phyloP scores from a whole-genome alignment of 495 filamentous ascomycete genomes.

The Bathelium albidoporum region DNA sequence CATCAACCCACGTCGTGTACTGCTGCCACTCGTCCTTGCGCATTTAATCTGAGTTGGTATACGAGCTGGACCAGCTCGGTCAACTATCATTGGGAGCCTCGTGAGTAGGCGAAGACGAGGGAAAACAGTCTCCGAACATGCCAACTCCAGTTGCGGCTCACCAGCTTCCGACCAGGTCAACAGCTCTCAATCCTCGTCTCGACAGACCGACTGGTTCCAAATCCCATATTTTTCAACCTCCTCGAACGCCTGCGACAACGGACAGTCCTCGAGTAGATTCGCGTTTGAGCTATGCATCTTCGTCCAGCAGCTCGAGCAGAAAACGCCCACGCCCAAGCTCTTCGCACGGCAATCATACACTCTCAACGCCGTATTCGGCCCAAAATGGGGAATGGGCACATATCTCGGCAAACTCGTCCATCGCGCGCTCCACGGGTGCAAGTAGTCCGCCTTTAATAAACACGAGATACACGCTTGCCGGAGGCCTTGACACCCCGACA shows the following conservation, averaged over 20 bases:
- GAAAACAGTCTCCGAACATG: too few species aligned
- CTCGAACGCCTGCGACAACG: constrained; percentile 52
- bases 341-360: constrained; percentile 1
- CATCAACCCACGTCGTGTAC: not conserved
- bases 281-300: constrained; percentile 37
- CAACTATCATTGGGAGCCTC: too few species aligned
- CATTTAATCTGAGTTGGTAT: too few species aligned
- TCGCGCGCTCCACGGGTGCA: constrained; percentile 6
- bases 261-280: constrained; percentile 47
- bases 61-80: too few species aligned
- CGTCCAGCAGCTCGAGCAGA: constrained; percentile 12
- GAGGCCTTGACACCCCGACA: constrained; percentile 52
- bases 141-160: not conserved
- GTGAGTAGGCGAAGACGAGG: too few species aligned
- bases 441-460: constrained; percentile 43
- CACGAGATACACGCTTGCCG: constrained; percentile 48
- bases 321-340: constrained; percentile 29
- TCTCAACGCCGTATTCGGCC: not conserved
- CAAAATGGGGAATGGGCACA: constrained; percentile 1
- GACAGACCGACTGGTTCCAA: constrained; percentile 43
- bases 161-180: not conserved
- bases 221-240: constrained; percentile 59
- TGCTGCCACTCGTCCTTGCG: too few species aligned
- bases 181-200: constrained; percentile 29
- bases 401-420: constrained; percentile 3